Evolutionary conservation across 768 basidiomycete species (phyloP).

Genomic region (Albatrellus ellisii): DNA sequence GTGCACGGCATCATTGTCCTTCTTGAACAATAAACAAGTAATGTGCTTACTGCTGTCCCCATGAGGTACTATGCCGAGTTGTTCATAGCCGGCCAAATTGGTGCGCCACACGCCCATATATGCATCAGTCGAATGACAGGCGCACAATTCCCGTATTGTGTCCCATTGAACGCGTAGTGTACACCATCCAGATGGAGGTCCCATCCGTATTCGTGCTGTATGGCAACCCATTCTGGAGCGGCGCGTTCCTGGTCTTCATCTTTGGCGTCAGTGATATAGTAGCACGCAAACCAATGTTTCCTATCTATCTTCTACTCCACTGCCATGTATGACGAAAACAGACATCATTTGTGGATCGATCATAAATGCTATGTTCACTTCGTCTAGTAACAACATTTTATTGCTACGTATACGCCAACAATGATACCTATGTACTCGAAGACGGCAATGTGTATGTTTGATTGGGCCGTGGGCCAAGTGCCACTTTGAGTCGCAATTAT

Average conservation of each 20-base stretch:
- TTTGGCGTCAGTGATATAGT: conserved; percentile 80
- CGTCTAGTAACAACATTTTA: too few species aligned
- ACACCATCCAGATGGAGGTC: conserved; percentile 74
- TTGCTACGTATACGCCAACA: too few species aligned
- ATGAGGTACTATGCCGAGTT: conserved; percentile 48
- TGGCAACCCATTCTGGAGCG: conserved; percentile 66
- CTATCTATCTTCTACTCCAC: too few species aligned
- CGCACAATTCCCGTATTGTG: conserved; percentile 3
- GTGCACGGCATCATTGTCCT: conserved; percentile 83
- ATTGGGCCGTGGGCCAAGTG: too few species aligned
- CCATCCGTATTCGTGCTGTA: conserved; percentile 80
- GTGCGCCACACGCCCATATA: too few species aligned
- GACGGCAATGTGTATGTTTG: too few species aligned
- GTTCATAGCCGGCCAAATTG: conserved; percentile 80
- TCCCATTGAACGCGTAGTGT: conserved; percentile 43
- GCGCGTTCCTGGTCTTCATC: conserved; percentile 62
- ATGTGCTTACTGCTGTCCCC: conserved; percentile 44
- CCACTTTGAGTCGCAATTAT: too few species aligned
- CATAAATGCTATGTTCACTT: too few species aligned
- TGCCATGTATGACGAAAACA: too few species aligned
- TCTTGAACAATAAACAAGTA: conserved; percentile 77
- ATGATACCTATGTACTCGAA: too few species aligned
- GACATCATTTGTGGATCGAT: too few species aligned
- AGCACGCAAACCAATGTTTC: too few species aligned
- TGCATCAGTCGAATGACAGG: conserved; percentile 6